Percentiles rank a stretch among this genome's conserved stretches.
These are phyloP conservation scores for Phytophthora citrophthora DNA, from an alignment of 352 stramenopile species.

Conservation along the genomic window DNA sequence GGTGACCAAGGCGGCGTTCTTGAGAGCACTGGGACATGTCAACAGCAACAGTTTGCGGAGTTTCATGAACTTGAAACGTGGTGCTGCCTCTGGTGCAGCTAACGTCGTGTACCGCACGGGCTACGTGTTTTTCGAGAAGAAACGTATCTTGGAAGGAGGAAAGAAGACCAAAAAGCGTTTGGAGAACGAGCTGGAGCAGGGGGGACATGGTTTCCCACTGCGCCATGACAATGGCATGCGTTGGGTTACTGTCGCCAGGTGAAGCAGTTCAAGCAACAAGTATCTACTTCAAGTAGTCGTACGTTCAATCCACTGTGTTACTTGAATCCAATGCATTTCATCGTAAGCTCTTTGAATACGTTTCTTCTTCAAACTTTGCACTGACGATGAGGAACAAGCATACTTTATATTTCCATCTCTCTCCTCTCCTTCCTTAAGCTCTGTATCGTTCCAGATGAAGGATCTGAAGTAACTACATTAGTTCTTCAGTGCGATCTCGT, in stretches of 20 bases:
- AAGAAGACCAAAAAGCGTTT: conserved; percentile 49
- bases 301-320: too few relatives aligned
- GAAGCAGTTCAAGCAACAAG: neutral
- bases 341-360: too few relatives aligned
- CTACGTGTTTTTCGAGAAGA: conserved; percentile 64
- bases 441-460: conserved; percentile 18
- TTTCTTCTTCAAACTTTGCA: too few relatives aligned
- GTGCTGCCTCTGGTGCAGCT: conserved; percentile 44
- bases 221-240: conserved; percentile 3
- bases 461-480: conserved; percentile 12
- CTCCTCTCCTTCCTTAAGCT: conserved; percentile 8
- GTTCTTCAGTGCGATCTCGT: conserved; percentile 59
- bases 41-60: conserved; percentile 49
- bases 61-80: conserved; percentile 44
- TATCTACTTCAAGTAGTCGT: too few relatives aligned
- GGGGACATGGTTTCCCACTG: conserved; percentile 7
- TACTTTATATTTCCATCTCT: conserved; percentile 33
- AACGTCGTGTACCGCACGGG: conserved; percentile 48
- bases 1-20: conserved; percentile 43
- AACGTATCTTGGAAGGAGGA: conserved; percentile 40
- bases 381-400: conserved; percentile 24
- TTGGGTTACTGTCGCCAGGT: neutral
- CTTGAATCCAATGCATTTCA: too few relatives aligned
- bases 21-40: conserved; percentile 35
- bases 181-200: conserved; percentile 32